Conservation (phyloP, 2,329 filamentous ascomycete genomes). For the Colletotrichum sp. region DNA sequence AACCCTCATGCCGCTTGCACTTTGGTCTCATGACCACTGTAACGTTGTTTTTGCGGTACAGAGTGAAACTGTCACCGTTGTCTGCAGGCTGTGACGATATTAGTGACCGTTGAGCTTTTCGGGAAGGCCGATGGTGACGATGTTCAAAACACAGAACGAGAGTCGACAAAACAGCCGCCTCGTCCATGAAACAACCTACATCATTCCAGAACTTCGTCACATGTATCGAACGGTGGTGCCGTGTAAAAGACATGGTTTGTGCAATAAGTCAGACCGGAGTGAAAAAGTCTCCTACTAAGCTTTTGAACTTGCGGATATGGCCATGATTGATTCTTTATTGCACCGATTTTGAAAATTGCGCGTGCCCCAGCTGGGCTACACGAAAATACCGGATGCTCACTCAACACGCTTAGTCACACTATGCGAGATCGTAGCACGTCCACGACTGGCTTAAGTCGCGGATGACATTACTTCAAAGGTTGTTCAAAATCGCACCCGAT, state of each 20-base stretch:
- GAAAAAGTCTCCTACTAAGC: not conserved
- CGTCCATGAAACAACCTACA: not conserved
- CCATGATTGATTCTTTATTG: not conserved
- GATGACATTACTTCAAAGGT: not conserved
- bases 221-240: not conserved
- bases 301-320: not conserved
- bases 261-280: not conserved
- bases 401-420: not conserved
- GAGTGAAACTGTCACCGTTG: not conserved
- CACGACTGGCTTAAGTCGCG: not conserved
- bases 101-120: not conserved
- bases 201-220: not conserved
- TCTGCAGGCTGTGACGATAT: not conserved
- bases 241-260: not conserved
- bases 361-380: not conserved
- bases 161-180: not conserved
- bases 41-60: not conserved
- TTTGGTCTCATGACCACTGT: not conserved
- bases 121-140: not conserved
- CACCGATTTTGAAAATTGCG: accelerated
- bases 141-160: not conserved
- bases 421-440: not conserved
- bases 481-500: not conserved
- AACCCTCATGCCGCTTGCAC: accelerated
- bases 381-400: not conserved